phyloP scores from a whole-genome alignment of 768 basidiomycete genomes.

The Serendipita sp. region DNA sequence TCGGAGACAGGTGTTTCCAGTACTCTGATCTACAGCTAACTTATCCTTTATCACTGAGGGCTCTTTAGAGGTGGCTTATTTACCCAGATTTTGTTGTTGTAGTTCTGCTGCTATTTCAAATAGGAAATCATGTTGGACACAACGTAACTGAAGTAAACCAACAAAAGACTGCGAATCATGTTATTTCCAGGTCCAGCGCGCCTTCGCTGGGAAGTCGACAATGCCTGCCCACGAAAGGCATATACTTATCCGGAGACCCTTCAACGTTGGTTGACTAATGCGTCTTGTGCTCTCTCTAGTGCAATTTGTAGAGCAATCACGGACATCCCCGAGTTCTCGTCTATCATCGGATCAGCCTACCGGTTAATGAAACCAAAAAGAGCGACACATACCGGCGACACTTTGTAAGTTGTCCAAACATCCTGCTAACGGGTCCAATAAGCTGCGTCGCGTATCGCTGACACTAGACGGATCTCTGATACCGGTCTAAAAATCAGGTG shows the following conservation, averaged over 20 bases:
- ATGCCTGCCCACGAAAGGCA: too few species aligned
- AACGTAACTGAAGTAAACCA: too few species aligned
- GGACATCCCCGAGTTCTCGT: not conserved
- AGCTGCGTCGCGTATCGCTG: not conserved
- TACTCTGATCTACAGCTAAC: too few species aligned
- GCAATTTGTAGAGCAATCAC: not conserved
- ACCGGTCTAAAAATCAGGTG: not conserved
- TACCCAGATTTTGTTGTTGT: too few species aligned
- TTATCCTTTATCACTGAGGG: too few species aligned
- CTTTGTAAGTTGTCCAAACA: not conserved
- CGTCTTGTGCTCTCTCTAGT: not conserved
- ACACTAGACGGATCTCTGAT: not conserved
- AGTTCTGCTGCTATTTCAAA: too few species aligned
- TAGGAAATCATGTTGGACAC: too few species aligned
- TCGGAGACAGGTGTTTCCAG: not conserved
- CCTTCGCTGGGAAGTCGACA: too few species aligned
- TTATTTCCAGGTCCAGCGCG: too few species aligned
- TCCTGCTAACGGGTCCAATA: not conserved
- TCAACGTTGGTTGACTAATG: not conserved
- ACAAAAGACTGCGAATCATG: too few species aligned
- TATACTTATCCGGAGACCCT: too few species aligned
- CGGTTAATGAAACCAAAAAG: not conserved
- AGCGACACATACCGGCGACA: not conserved
- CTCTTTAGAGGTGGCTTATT: too few species aligned
- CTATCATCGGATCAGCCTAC: not conserved